phyloP scores from a whole-genome alignment of 257 asterid species.

The Gentiana macrophylla region DNA sequence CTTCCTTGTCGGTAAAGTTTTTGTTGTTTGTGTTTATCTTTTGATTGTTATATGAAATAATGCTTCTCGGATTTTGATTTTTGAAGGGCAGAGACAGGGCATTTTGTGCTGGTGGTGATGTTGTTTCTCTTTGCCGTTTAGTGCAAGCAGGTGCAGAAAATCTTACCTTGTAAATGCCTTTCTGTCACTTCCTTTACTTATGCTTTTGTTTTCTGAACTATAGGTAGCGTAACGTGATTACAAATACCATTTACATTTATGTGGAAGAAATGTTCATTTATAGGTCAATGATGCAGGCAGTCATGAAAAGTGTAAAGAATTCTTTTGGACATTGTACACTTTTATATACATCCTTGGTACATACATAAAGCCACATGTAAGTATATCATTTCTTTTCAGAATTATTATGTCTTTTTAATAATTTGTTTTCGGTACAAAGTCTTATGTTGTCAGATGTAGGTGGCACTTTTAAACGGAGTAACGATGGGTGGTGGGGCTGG shows the following conservation, averaged over 20 bases:
- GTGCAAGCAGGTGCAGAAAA: constrained; percentile 41
- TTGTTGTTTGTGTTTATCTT: not conserved
- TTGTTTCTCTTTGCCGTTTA: constrained; percentile 52
- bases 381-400: constrained; percentile 19
- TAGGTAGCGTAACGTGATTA: not conserved
- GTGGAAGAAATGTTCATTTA: constrained; percentile 11
- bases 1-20: too few species aligned
- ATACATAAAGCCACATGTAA: constrained; percentile 88
- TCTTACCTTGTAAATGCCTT: not conserved
- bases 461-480: constrained; percentile 83
- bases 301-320: constrained; percentile 62
- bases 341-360: constrained; percentile 74
- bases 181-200: not conserved
- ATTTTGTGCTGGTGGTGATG: constrained; percentile 94
- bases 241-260: constrained; percentile 6
- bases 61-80: constrained; percentile 18
- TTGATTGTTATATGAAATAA: constrained; percentile 12
- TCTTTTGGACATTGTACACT: constrained; percentile 46
- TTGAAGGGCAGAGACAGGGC: constrained; percentile 89
- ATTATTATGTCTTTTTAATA: too few species aligned
- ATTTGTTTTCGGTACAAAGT: not conserved
- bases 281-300: constrained; percentile 47
- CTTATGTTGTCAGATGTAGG: constrained; percentile 39
- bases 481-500: constrained; percentile 99
- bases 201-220: not conserved